Conservation (phyloP, 495 filamentous ascomycete species). For the Friedmanniomyces endolithicus region DNA sequence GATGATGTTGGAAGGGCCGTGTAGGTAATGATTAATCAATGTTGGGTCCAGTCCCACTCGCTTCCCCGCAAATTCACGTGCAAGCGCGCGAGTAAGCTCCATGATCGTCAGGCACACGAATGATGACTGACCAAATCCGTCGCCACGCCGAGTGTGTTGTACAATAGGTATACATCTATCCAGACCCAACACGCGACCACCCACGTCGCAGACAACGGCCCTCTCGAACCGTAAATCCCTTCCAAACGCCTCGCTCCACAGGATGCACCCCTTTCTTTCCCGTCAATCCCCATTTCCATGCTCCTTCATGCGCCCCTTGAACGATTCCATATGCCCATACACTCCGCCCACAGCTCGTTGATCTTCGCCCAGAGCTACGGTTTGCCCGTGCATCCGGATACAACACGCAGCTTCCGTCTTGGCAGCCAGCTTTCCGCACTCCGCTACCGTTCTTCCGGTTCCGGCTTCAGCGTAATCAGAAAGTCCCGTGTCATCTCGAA, state of each 20-base stretch:
- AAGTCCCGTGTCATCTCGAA: conserved; percentile 89
- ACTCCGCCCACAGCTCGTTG: too few relatives aligned
- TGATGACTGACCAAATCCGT: not conserved
- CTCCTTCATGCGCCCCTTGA: not conserved
- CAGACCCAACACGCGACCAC: not conserved
- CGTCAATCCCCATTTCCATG: not conserved
- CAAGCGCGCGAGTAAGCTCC: too few relatives aligned
- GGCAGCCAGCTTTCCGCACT: not conserved
- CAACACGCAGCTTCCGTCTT: too few relatives aligned
- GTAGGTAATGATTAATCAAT: too few relatives aligned
- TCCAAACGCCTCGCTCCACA: conserved; percentile 3
- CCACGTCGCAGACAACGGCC: not conserved
- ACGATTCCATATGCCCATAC: too few relatives aligned
- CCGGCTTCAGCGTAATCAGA: conserved; percentile 38
- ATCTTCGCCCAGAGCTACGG: too few relatives aligned
- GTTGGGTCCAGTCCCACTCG: too few relatives aligned
- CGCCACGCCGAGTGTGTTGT: not conserved
- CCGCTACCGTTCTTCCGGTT: conserved; percentile 1
- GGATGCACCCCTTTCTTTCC: not conserved
- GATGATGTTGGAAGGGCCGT: too few relatives aligned
- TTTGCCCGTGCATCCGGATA: too few relatives aligned
- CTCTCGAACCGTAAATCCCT: not conserved
- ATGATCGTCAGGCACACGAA: not conserved
- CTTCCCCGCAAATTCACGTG: not conserved
- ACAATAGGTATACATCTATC: conserved; percentile 4